Evolutionary conservation across 352 stramenopile genomes (phyloP), one percentile per base, ranked within the genome.

Genomic region (Blastocystis sp.): DNA sequence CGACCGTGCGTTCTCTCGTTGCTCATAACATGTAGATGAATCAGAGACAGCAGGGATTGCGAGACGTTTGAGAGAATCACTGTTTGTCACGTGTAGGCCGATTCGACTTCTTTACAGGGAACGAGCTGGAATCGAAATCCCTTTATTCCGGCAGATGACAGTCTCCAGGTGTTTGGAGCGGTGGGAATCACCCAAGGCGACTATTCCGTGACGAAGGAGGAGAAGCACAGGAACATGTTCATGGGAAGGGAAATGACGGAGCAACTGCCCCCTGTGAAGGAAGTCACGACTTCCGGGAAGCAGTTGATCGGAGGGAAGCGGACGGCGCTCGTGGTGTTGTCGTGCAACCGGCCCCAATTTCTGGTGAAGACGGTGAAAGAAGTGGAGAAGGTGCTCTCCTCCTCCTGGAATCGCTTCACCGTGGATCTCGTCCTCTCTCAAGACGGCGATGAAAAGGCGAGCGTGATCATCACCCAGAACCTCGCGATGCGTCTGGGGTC

Each of bases 391-490:
- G 59, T 76, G 43, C 62, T 74, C 60, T 52, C 34, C 34, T 40
- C 88, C 61, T 45, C 90, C 87, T 61, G 82, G 40, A 91, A 89
- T 88, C 90, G 89, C 38, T 90, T 90, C 53, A 90, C 90, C 11
- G 91, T 92, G 62, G 91, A 92, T 11, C 84, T 96, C 17, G 86
- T 95, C 17, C 80, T 96, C 67, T 94, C 92, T 2, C 91, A 94
- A 88, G 93, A 96, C 91, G 93, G 93, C 45, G n/a, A 90, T 9
- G 88, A 92, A 41, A 1, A 38, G 19, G 77, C 64, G 34, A 91
- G 94, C 19, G 80, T 77, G 59, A 56, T 53, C 4, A 89, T 93
- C 17, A 91, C 94, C 67, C 56, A 89, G 69, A 71, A 90, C 11
- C 89, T 89, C 64, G 64, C 76, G 21, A 53, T 10, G 21, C 88